phyloP scores from a whole-genome alignment of 805 yeast species.

The Metschnikowia kofuensis region DNA sequence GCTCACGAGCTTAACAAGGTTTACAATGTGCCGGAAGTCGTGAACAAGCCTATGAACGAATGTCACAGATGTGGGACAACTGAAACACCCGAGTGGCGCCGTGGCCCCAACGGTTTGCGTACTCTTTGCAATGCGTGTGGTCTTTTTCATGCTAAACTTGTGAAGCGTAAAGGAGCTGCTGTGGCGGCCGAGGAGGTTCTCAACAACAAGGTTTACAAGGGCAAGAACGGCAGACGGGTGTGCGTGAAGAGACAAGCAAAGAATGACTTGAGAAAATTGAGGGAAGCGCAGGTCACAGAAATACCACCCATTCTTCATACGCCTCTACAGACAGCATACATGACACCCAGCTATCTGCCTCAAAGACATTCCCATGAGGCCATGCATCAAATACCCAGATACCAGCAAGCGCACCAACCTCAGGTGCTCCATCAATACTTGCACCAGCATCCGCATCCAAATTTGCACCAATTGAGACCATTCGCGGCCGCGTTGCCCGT shows the following conservation, averaged over 20 bases:
- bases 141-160: constrained; percentile 40
- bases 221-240: constrained; percentile 42
- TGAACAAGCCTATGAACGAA: constrained; percentile 27
- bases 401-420: not conserved
- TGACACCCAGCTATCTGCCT: not conserved
- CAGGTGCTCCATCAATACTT: not conserved
- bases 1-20: constrained; percentile 1
- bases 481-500: not conserved
- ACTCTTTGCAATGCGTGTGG: constrained; percentile 45
- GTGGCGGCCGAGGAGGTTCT: constrained; percentile 37
- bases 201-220: constrained; percentile 42
- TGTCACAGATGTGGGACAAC: constrained; percentile 47
- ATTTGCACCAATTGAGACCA: not conserved
- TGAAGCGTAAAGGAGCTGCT: constrained; percentile 29
- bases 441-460: not conserved
- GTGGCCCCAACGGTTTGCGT: constrained; percentile 46
- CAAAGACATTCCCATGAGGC: not conserved
- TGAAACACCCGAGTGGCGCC: constrained; percentile 45
- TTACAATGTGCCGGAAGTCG: constrained; percentile 14
- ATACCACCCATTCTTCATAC: constrained; percentile 10
- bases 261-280: not conserved
- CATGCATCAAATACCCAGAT: constrained; percentile 1
- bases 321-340: not conserved
- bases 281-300: constrained; percentile 8
- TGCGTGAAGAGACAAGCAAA: constrained; percentile 25